Evolutionary conservation across 108 stramenopile species (phyloP).

Genomic region (Schizochytrium sp.): DNA sequence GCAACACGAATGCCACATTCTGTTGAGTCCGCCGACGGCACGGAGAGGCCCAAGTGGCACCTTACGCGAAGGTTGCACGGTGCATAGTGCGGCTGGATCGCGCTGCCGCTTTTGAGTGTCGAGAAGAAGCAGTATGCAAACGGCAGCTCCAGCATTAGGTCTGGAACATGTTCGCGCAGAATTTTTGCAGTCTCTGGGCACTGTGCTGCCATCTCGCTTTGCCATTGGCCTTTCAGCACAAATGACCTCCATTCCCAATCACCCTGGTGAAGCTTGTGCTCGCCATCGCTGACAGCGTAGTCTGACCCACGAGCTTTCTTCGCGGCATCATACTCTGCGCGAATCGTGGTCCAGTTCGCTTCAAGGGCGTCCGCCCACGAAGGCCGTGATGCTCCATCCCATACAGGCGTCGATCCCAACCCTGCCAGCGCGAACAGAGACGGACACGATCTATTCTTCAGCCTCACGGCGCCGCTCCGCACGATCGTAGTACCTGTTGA

Average conservation of each 20-base stretch:
- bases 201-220: background rate
- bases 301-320: background rate
- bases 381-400: background rate
- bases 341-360: background rate
- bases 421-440: slow-evolving; percentile 46
- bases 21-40: slow-evolving; percentile 75
- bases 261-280: slow-evolving; percentile 1
- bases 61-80: slow-evolving; percentile 95
- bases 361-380: slow-evolving; percentile 26
- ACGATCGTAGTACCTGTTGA: slow-evolving; percentile 28
- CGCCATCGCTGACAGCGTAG: slow-evolving; percentile 27
- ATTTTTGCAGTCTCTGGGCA: slow-evolving; percentile 51
- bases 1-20: slow-evolving; percentile 91
- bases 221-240: slow-evolving; percentile 43
- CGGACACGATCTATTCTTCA: background rate
- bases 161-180: slow-evolving; percentile 32
- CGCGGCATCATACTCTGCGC: slow-evolving; percentile 33
- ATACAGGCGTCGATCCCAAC: slow-evolving; percentile 9
- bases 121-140: slow-evolving; percentile 73
- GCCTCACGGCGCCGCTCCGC: slow-evolving; percentile 52
- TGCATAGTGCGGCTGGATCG: slow-evolving; percentile 85
- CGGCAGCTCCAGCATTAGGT: slow-evolving; percentile 68
- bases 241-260: slow-evolving; percentile 53
- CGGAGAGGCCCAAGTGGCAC: slow-evolving; percentile 91
- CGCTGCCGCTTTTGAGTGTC: slow-evolving; percentile 68